These are phyloP conservation scores for Mucor lusitanicus DNA, from an alignment of 371 early-diverging fungal genomes.

Conservation along the genomic window DNA sequence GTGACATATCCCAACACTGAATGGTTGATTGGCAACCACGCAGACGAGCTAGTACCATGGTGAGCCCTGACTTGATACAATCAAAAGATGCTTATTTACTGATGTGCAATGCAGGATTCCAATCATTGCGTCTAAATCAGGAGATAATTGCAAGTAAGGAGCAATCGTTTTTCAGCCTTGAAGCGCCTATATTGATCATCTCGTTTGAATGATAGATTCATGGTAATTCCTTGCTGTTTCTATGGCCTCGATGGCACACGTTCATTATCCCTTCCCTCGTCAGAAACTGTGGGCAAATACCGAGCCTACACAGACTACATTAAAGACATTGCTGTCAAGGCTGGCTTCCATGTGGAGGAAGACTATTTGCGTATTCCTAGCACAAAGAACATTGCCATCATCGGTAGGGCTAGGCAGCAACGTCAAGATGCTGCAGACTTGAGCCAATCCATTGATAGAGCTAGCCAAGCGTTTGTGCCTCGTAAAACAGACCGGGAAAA, in stretches of 20 bases:
- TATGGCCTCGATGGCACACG: conserved; percentile 71
- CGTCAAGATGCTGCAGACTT: not conserved
- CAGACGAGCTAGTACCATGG: conserved; percentile 92
- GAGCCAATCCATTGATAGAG: conserved; percentile 12
- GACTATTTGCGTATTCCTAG: conserved; percentile 86
- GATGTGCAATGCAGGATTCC: conserved; percentile 57
- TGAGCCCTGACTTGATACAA: conserved; percentile 16
- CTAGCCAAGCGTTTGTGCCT: conserved; percentile 52
- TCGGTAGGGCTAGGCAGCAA: conserved; percentile 52
- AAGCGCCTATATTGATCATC: not conserved
- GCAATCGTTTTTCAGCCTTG: not conserved
- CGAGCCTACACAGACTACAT: conserved; percentile 72
- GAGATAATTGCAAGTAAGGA: conserved; percentile 56
- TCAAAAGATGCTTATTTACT: not conserved
- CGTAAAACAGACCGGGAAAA: conserved; percentile 64
- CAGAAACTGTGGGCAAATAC: conserved; percentile 67
- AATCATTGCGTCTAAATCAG: conserved; percentile 71
- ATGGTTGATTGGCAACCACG: conserved; percentile 92
- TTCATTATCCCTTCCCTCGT: conserved; percentile 38
- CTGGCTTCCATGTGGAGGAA: conserved; percentile 67
- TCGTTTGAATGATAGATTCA: conserved; percentile 48
- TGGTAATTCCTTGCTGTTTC: conserved; percentile 85
- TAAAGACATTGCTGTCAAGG: conserved; percentile 49
- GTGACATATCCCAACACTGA: conserved; percentile 53
- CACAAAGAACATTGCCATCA: conserved; percentile 83